Evolutionary conservation across 441 rosid genomes (phyloP).

Genomic region (Manihot esculenta): DNA sequence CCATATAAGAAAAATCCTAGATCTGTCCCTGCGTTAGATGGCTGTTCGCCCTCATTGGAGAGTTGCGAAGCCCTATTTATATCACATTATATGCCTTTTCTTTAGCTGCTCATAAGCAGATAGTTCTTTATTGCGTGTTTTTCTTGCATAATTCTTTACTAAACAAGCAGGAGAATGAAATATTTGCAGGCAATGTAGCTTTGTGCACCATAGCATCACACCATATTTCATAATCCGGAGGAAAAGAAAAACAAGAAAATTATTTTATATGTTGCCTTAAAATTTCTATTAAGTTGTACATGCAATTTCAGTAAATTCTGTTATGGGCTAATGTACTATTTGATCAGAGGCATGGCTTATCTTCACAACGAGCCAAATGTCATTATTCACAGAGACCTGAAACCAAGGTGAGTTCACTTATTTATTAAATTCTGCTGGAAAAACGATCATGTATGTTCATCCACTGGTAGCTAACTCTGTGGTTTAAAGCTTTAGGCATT

Average conservation of each 20-base stretch:
- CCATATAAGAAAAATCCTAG: no score
- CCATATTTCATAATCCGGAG: background rate
- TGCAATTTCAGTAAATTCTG: background rate
- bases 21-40: background rate
- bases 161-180: constrained; percentile 2
- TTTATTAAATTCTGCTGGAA: no score
- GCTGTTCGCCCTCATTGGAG: no score
- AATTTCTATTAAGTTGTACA: background rate
- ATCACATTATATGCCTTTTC: background rate
- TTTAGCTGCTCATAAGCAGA: background rate
- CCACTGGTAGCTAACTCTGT: constrained; percentile 13
- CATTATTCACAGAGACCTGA: constrained; percentile 89
- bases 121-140: background rate
- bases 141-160: background rate
- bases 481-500: constrained; percentile 3
- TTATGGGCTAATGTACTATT: constrained; percentile 27
- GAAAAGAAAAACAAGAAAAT: background rate
- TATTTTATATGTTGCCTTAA: background rate
- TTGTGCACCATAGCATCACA: background rate
- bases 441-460: background rate
- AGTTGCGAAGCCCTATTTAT: no score
- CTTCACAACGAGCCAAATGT: constrained; percentile 98
- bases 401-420: constrained; percentile 64
- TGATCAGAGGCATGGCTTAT: constrained; percentile 93
- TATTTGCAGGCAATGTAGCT: constrained; percentile 1